Conservation (phyloP, 2,329 filamentous ascomycete species). For the Incumbomyces delicatus region DNA sequence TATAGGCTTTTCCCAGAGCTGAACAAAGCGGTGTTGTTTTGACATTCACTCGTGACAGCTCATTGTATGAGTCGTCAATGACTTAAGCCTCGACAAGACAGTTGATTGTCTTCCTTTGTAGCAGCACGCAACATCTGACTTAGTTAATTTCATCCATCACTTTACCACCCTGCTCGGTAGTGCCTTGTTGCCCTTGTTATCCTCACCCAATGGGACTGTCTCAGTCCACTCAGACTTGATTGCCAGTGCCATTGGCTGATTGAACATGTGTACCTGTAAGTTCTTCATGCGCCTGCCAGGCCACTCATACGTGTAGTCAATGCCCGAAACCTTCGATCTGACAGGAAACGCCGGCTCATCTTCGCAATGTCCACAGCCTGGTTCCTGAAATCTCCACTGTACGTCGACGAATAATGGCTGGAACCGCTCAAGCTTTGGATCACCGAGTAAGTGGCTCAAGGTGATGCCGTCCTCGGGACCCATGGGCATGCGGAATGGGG, state of each 20-base stretch:
- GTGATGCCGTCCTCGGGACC: background rate
- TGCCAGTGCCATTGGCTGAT: conserved; percentile 3
- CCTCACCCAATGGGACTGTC: background rate
- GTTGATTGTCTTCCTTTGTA: no score
- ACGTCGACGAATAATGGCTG: conserved; percentile 1
- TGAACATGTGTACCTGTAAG: conserved; percentile 3
- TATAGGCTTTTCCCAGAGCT: no score
- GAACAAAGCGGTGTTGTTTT: no score
- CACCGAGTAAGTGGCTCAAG: background rate
- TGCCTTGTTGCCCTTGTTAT: no score
- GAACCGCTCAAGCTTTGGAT: background rate
- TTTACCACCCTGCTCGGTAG: no score
- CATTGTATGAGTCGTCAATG: no score
- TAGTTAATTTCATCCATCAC: no score
- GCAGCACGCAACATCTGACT: no score
- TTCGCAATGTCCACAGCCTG: background rate
- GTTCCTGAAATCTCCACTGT: background rate
- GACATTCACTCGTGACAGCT: no score
- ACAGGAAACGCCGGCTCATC: background rate
- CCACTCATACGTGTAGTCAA: conserved; percentile 4
- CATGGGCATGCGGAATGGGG: background rate
- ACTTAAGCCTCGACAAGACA: no score
- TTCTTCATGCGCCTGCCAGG: background rate
- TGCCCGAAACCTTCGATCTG: background rate
- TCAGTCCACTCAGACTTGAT: conserved; percentile 7